Conservation (phyloP, 2,329 filamentous ascomycete genomes). For the Ceratocystis ficicola region DNA sequence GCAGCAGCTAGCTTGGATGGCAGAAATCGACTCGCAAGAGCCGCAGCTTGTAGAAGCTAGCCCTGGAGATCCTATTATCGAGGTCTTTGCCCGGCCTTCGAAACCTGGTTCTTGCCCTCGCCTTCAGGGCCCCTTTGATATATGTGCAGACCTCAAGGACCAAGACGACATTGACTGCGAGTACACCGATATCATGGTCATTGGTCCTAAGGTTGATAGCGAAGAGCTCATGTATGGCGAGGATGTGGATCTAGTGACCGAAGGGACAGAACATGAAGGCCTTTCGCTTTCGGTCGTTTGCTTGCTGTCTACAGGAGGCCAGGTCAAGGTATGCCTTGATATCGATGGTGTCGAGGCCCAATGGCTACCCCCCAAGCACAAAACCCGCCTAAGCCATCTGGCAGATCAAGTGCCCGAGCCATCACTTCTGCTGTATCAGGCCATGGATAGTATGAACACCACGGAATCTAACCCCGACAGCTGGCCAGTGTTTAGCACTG, state of each 20-base stretch:
- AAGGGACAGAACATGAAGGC: slow-evolving; percentile 46
- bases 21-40: slow-evolving; percentile 51
- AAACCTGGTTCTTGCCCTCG: slow-evolving; percentile 47
- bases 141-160: slow-evolving; percentile 43
- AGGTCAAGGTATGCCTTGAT: slow-evolving; percentile 50
- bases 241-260: slow-evolving; percentile 48
- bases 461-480: slow-evolving; percentile 43
- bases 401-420: slow-evolving; percentile 33
- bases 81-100: slow-evolving; percentile 46
- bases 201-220: slow-evolving; percentile 49
- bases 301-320: slow-evolving; percentile 48
- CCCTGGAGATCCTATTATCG: slow-evolving; percentile 38
- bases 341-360: slow-evolving; percentile 52
- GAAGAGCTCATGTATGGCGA: slow-evolving; percentile 52
- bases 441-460: slow-evolving; percentile 46
- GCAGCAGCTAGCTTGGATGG: slow-evolving; percentile 57
- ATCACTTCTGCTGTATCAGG: slow-evolving; percentile 48
- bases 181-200: slow-evolving; percentile 50
- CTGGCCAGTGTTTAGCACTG: slow-evolving; percentile 52
- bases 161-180: slow-evolving; percentile 46
- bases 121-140: slow-evolving; percentile 50
- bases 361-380: slow-evolving; percentile 49
- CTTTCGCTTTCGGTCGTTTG: slow-evolving; percentile 49
- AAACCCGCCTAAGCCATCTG: slow-evolving; percentile 35
- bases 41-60: slow-evolving; percentile 42